phyloP scores from a whole-genome alignment of 805 yeast species.

The Ogataea pini region DNA sequence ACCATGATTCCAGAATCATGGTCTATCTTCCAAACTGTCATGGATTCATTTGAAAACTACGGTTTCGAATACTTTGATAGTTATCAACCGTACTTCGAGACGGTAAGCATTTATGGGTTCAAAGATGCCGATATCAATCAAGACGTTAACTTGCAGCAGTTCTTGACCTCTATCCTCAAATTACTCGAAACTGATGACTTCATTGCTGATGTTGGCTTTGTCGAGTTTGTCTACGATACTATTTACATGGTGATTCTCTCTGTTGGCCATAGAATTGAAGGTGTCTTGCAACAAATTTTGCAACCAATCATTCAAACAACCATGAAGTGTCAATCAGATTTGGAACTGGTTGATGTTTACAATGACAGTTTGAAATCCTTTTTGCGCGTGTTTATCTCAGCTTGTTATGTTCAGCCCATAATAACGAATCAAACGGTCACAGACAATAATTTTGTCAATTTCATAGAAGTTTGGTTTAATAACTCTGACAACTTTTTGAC shows the following conservation, averaged over 20 bases:
- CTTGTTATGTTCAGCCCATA: constrained; percentile 41
- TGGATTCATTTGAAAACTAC: constrained; percentile 50
- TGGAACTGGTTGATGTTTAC: constrained; percentile 21
- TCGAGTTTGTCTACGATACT: constrained; percentile 25
- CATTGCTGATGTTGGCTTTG: constrained; percentile 23
- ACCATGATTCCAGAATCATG: constrained; percentile 45
- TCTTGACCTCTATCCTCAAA: constrained; percentile 25
- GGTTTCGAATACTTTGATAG: constrained; percentile 52
- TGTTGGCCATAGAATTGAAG: constrained; percentile 17
- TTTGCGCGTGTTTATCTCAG: constrained; percentile 44
- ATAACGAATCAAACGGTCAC: constrained; percentile 40
- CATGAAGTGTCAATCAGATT: constrained; percentile 33
- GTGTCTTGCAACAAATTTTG: constrained; percentile 20
- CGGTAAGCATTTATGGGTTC: constrained; percentile 49
- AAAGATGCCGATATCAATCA: constrained; percentile 17
- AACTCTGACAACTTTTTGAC: constrained; percentile 44
- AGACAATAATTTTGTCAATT: constrained; percentile 39
- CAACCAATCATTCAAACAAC: constrained; percentile 27
- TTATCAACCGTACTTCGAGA: constrained; percentile 50
- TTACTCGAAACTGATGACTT: constrained; percentile 21
- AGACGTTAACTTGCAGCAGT: constrained; percentile 23
- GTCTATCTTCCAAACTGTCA: constrained; percentile 43
- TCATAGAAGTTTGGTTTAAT: constrained; percentile 50
- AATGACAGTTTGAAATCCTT: constrained; percentile 28
- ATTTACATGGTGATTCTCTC: constrained; percentile 18